Evolutionary conservation across 2,329 filamentous ascomycete species (phyloP).

Genomic region (Scopulariopsis brevicaulis): DNA sequence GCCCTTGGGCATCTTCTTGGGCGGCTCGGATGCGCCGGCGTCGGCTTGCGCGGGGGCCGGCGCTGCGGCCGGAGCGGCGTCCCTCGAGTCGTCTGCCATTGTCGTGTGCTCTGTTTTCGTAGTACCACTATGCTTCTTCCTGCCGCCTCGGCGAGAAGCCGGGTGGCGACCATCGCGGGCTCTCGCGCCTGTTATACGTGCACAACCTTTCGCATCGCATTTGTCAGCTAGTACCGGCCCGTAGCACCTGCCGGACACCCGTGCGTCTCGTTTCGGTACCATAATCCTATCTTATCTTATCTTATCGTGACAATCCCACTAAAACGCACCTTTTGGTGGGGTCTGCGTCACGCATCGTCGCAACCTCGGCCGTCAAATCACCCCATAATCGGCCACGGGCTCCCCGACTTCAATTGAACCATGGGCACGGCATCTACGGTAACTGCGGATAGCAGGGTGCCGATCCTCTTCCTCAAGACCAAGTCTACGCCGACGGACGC

Average conservation of each 20-base stretch:
- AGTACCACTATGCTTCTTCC: neutral
- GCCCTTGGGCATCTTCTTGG: conserved; percentile 55
- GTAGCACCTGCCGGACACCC: neutral
- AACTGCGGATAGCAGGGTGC: conserved; percentile 19
- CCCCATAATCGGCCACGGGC: neutral
- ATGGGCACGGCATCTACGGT: neutral
- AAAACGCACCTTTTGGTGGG: neutral
- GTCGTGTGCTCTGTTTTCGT: neutral
- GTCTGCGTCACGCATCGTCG: neutral
- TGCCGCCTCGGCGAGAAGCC: neutral
- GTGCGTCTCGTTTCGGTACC: neutral
- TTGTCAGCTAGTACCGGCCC: neutral
- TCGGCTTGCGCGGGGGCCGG: conserved; percentile 9
- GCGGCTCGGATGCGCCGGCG: conserved; percentile 11
- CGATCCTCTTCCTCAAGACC: conserved; percentile 68
- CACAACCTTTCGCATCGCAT: neutral
- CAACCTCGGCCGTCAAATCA: neutral
- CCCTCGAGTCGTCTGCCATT: conserved; percentile 26
- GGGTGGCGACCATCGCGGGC: neutral
- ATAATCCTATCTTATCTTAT: neutral
- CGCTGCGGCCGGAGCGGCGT: conserved; percentile 11
- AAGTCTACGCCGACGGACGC: conserved; percentile 59
- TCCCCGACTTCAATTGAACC: neutral
- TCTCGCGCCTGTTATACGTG: neutral
- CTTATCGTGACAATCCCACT: conserved; percentile 1